Evolutionary conservation across 2,329 filamentous ascomycete species (phyloP).

Genomic region (Xylaria arbuscula): DNA sequence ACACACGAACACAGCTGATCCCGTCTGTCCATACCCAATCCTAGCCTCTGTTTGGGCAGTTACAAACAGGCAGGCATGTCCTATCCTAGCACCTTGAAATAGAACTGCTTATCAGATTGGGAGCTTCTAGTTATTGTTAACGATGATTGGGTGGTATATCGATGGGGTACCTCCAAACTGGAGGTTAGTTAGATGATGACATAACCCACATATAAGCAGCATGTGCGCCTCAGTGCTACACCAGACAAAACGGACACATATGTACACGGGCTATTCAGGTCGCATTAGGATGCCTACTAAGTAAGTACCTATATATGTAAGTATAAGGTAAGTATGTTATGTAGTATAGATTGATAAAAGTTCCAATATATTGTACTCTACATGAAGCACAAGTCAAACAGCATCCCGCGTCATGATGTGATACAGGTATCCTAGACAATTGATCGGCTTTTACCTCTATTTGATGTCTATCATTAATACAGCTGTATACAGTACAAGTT

Average conservation of each 20-base stretch:
- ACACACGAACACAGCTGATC: conserved; percentile 6
- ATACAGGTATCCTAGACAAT: neutral
- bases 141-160: conserved; percentile 9
- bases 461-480: neutral
- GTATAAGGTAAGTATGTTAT: too few relatives aligned
- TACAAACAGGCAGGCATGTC: conserved; percentile 9
- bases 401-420: too few relatives aligned
- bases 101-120: neutral
- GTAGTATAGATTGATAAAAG: too few relatives aligned
- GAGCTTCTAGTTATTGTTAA: conserved; percentile 4
- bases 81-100: conserved; percentile 11
- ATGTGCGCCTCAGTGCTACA: neutral
- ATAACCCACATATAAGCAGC: neutral
- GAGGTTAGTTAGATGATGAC: neutral
- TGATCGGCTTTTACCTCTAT: neutral
- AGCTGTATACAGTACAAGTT: neutral
- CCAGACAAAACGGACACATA: too few relatives aligned
- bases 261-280: neutral
- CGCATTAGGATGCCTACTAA: conserved; percentile 3
- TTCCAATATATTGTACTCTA: too few relatives aligned
- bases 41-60: conserved; percentile 1
- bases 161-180: neutral
- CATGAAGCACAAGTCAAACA: too few relatives aligned
- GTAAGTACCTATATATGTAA: neutral
- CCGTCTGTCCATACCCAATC: neutral